A percentile compares a stretch with the other conserved stretches of the same genome.
phyloP scores from a whole-genome alignment of 2,329 filamentous ascomycete genomes.

The Colletotrichum gigasporum region DNA sequence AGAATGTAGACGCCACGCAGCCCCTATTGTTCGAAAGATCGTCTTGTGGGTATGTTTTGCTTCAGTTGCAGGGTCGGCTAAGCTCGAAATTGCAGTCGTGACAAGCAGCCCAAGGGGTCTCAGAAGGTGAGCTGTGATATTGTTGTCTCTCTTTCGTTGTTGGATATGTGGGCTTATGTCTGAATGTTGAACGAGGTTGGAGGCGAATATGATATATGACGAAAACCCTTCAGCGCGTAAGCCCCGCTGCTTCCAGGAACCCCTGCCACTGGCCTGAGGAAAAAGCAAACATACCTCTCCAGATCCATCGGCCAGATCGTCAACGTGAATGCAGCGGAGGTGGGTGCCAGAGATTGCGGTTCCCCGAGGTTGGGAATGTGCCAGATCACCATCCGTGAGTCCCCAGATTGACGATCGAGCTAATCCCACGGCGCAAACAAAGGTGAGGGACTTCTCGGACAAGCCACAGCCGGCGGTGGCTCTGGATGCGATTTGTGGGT shows the following conservation, averaged over 20 bases:
- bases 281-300: constrained; percentile 18
- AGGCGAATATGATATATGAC: constrained; percentile 21
- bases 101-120: neutral
- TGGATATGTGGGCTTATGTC: constrained; percentile 6
- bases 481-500: constrained; percentile 1
- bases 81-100: neutral
- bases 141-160: neutral
- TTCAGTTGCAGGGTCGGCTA: neutral
- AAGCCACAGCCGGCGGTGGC: neutral
- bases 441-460: neutral
- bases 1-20: neutral
- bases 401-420: constrained; percentile 11
- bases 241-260: neutral
- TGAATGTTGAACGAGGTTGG: constrained; percentile 4
- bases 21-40: neutral
- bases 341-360: constrained; percentile 1
- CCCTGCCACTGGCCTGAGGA: neutral
- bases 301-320: neutral
- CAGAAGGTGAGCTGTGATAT: neutral
- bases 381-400: neutral
- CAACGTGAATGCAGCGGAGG: neutral
- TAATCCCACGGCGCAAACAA: constrained; percentile 12
- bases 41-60: neutral
- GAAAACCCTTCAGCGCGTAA: constrained; percentile 3
- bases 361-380: neutral